Conservation (phyloP, 179 eudicot species). For the Heliamphora pulchella region DNA sequence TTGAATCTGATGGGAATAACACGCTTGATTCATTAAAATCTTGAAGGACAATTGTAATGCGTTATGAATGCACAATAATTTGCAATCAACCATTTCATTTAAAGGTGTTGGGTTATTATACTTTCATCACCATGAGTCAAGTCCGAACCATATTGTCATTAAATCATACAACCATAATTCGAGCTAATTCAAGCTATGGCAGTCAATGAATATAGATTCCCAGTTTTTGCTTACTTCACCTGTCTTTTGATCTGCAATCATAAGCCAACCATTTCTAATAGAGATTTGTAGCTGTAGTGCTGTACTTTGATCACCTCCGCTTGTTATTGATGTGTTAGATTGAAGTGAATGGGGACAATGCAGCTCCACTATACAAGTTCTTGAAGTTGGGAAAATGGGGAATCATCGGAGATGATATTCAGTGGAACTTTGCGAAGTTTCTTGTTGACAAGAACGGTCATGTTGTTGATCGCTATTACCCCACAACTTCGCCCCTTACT, state of each 20-base stretch:
- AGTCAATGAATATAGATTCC: background rate
- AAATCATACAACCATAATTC: background rate
- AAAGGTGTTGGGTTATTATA: background rate
- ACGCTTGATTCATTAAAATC: no score
- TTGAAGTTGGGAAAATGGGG: slow-evolving; percentile 76
- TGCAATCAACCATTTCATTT: no score
- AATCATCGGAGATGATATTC: slow-evolving; percentile 63
- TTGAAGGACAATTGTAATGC: no score
- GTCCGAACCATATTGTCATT: background rate
- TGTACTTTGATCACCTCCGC: background rate
- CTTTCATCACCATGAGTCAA: no score
- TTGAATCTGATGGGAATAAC: background rate
- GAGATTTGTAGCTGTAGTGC: background rate
- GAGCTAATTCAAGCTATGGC: background rate
- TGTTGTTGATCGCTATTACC: slow-evolving; percentile 66
- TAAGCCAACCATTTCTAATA: background rate
- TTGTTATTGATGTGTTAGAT: slow-evolving; percentile 31
- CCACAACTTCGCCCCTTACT: slow-evolving; percentile 81
- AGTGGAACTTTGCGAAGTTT: slow-evolving; percentile 92
- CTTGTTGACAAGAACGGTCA: slow-evolving; percentile 58
- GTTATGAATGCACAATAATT: no score
- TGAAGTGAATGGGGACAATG: slow-evolving; percentile 68
- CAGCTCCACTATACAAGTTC: slow-evolving; percentile 66
- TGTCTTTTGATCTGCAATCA: background rate
- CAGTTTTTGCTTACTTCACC: background rate